Base-by-base conservation (phyloP, 805 yeast genomes). In the Wickerhamiella domercqiae region DNA sequence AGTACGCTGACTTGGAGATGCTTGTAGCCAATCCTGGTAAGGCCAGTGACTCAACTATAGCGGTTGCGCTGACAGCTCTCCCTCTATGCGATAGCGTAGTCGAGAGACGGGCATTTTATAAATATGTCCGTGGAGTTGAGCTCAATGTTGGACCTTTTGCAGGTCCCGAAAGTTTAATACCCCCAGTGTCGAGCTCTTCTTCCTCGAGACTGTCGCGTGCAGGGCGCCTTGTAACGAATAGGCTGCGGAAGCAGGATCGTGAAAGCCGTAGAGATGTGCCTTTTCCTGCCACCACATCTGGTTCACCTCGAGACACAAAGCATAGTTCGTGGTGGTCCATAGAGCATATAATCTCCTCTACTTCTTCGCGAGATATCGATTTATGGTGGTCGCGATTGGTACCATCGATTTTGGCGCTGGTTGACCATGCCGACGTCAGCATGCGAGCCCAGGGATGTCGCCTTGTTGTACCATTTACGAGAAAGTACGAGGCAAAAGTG, bases 311-410 rank as follows among this genome's bases (percentile, higher is more conserved):
- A n/a, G n/a, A n/a, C n/a, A n/a, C n/a, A n/a, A n/a, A n/a, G n/a
- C n/a, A n/a, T n/a, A n/a, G n/a, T n/a, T n/a, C n/a, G n/a, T n/a
- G n/a, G n/a, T 24, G 26, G 26, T 9, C 13, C 11, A 13, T 24
- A 13, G 26, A 24, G 13, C 26, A 24, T 13, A 13, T 24, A 9
- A 13, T 24, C 9, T 9, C 9, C 11, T 9, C 26, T 24, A 13
- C 13, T 24, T 13, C 26, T 24, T 9, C 26, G 9, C 13, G 11
- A 13, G 26, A 21, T 9, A 29, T 39, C 3, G 43, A 36, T 9
- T 17, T 21, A 14, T 39, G 48, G 38, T 58, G 62, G 59, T 37
- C 57, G 3, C 39, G 55, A 9, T 21, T 59, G 2, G 40, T 54
- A 0, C 61, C 63, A 3, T 43, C 55, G 1, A 39, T 49, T 13